Conservation (phyloP, 2,329 filamentous ascomycete genomes). For the Malbranchea cinnamomea region DNA sequence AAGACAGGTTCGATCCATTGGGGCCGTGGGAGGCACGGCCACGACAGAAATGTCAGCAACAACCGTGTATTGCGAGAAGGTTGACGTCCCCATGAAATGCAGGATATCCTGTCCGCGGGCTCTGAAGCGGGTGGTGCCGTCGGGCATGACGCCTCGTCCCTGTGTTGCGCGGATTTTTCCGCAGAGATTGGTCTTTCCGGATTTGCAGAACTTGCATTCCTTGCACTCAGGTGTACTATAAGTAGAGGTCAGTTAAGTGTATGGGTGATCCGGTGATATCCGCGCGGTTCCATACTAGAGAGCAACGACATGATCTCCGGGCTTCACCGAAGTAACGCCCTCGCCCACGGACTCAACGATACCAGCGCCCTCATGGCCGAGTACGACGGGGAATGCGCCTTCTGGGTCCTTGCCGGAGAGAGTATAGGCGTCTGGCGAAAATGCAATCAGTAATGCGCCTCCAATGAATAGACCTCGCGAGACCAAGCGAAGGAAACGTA, state of each 20-base stretch:
- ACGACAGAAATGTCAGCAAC: constrained; percentile 98
- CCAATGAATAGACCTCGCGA: too few species aligned
- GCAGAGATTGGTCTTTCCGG: constrained; percentile 97
- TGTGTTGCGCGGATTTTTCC: constrained; percentile 97
- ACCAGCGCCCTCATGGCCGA: constrained; percentile 83
- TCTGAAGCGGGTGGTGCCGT: constrained; percentile 87
- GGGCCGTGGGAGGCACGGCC: constrained; percentile 74
- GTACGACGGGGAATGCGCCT: constrained; percentile 77
- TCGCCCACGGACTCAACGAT: constrained; percentile 89
- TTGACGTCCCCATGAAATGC: constrained; percentile 98
- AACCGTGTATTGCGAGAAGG: constrained; percentile 97
- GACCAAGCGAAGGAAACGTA: constrained; percentile 25
- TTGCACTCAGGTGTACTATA: constrained; percentile 86
- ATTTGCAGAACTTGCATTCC: constrained; percentile 99
- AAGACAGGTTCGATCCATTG: constrained; percentile 91
- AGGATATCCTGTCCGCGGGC: constrained; percentile 89
- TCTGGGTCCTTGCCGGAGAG: constrained; percentile 94
- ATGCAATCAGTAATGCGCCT: too few species aligned
- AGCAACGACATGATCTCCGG: constrained; percentile 78
- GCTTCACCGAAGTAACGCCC: constrained; percentile 87
- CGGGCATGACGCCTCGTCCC: constrained; percentile 91
- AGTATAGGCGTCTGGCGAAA: constrained; percentile 83
- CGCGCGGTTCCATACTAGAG: constrained; percentile 50
- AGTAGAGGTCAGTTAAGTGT: neutral
- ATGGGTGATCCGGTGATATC: neutral